These are phyloP conservation scores for Penicillium steckii DNA, from an alignment of 495 filamentous ascomycete genomes.

Conservation along the genomic window DNA sequence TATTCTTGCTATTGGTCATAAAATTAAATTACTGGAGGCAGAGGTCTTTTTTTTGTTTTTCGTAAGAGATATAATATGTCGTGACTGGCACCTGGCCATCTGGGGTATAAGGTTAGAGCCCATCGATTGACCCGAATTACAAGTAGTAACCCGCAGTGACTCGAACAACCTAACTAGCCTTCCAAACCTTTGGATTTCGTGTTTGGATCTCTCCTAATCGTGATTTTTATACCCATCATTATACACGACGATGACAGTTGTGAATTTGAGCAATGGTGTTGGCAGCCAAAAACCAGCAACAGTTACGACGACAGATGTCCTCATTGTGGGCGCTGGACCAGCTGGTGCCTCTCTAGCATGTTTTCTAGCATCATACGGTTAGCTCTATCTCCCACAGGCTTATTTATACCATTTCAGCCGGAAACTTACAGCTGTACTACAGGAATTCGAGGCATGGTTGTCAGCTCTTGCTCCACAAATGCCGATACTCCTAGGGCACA, in stretches of 20 bases:
- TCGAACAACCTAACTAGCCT: background rate
- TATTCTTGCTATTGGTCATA: background rate
- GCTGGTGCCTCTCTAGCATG: constrained; percentile 55
- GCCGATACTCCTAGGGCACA: constrained; percentile 55
- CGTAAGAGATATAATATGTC: background rate
- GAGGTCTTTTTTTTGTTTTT: background rate
- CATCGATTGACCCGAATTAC: background rate
- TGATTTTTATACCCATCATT: background rate
- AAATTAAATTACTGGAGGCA: background rate
- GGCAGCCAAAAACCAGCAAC: background rate
- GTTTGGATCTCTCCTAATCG: background rate
- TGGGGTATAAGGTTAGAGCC: background rate
- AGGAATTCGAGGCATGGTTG: constrained; percentile 50
- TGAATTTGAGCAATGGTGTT: constrained; percentile 7
- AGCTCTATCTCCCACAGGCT: background rate
- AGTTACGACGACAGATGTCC: constrained; percentile 34
- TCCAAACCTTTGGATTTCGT: background rate
- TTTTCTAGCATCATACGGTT: constrained; percentile 53
- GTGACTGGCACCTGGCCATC: background rate
- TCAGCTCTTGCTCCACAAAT: constrained; percentile 43
- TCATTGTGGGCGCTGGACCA: constrained; percentile 57
- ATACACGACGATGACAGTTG: constrained; percentile 9
- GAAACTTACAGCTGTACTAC: background rate
- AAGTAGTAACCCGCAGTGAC: no score
- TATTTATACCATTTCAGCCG: background rate